Evolutionary conservation across 345 rosid species (phyloP).

Genomic region (Rhizophora apiculata): DNA sequence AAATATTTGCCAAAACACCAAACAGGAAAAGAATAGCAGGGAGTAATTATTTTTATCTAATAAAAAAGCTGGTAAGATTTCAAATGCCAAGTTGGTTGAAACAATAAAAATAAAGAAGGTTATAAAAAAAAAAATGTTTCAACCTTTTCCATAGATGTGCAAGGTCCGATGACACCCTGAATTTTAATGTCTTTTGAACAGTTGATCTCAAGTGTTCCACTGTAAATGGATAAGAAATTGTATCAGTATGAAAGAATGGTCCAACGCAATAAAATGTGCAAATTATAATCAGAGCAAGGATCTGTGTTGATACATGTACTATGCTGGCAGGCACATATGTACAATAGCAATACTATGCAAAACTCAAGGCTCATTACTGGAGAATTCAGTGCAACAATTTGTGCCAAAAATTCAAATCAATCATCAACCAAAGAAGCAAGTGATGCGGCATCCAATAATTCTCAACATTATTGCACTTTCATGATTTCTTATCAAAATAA

Average conservation of each 20-base stretch:
- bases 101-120: not conserved
- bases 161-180: constrained; percentile 91
- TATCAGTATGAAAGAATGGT: not conserved
- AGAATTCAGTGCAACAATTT: not conserved
- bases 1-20: too few relatives aligned
- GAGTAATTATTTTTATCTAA: too few relatives aligned
- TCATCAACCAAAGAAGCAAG: too few relatives aligned
- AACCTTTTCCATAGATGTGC: constrained; percentile 96
- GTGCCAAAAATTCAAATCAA: not conserved
- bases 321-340: not conserved
- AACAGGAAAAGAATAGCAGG: too few relatives aligned
- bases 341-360: not conserved
- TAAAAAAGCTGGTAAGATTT: too few relatives aligned
- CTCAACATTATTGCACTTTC: not conserved
- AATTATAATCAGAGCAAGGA: not conserved
- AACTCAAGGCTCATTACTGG: not conserved
- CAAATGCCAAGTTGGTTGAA: too few relatives aligned
- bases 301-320: not conserved
- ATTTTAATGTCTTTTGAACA: constrained; percentile 95
- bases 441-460: too few relatives aligned
- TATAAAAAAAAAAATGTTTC: constrained; percentile 13
- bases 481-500: too few relatives aligned
- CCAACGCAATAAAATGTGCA: not conserved
- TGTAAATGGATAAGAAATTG: constrained; percentile 33
- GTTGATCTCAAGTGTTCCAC: constrained; percentile 82